Base-by-base conservation (phyloP, 169 alveolate species). In the Babesia ovata region DNA sequence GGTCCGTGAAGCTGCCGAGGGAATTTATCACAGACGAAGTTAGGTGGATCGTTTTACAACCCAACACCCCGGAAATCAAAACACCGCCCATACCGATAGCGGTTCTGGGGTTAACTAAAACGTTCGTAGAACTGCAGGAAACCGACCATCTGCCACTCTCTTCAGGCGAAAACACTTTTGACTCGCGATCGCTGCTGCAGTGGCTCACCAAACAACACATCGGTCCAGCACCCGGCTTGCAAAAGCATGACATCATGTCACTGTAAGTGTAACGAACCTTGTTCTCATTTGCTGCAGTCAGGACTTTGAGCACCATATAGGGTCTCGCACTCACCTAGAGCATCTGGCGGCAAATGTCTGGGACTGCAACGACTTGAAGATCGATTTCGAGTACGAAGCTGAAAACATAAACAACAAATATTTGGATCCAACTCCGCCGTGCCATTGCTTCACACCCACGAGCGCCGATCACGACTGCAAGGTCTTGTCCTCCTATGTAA, bases 331-430 rank as follows among this genome's bases (percentile, higher is more conserved):
- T n/a, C 49, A 48, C 50, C 45, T 62, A 24, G 70, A 49, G 50
- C 29, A 49, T 9, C 29, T 57, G 33, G 75, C 70, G 21, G 54
- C 36, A 14, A 63, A 81, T 52, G 65, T 72, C 33, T 81, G 88
- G 88, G 77, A 81, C 67, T 60, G 77, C 33, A 53, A 46, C 45
- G 72, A 72, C 66, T 11, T 60, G n/a, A 29, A 45, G 71, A 58
- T 81, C 22, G 88, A 81, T 54, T 70, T 48, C 52, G 87, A 78
- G 48, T 78, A 78, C 50, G 88, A 72, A 6, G 29, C 36, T 14
- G 54, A 22, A 11, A 75, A 61, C 19, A 70, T 63, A 14, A 74
- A 81, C 63, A 81, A 81, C 53, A 77, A 53, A 29, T 81, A 72
- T 17, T 28, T 79, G 62, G 45, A 57, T 16, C 61, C 69, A 2